These are phyloP conservation scores for Cicer pinnatifidum DNA, from an alignment of 306 rosid species.

Conservation along the genomic window DNA sequence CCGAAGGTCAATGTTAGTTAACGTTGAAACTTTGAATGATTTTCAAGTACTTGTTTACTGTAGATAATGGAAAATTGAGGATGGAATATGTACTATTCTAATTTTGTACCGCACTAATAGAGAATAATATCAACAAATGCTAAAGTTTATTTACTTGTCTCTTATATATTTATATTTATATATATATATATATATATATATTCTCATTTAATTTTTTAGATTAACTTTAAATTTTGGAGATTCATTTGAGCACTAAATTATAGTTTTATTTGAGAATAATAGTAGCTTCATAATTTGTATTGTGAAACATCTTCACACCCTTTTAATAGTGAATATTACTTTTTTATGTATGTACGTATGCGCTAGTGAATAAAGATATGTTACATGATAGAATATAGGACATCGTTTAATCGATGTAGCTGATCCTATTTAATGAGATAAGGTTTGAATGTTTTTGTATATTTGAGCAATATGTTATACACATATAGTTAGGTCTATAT, in stretches of 20 bases:
- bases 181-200: no score
- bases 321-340: no score
- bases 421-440: no score
- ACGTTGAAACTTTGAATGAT: background rate
- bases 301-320: background rate
- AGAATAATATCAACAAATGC: constrained; percentile 39
- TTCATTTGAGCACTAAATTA: constrained; percentile 8
- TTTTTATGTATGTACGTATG: no score
- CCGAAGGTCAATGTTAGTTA: no score
- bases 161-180: background rate
- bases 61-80: constrained; percentile 46
- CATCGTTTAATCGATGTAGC: no score
- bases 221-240: constrained; percentile 5
- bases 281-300: background rate
- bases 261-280: constrained; percentile 14
- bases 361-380: no score
- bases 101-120: constrained; percentile 41
- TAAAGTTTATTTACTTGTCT: background rate
- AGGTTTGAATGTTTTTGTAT: no score
- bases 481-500: no score
- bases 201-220: background rate
- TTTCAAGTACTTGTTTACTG: background rate
- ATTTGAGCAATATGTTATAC: no score
- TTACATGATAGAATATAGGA: no score
- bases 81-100: constrained; percentile 46